Evolutionary conservation across 768 basidiomycete genomes (phyloP).

Genomic region (Gloeopeniophorella convolvens): DNA sequence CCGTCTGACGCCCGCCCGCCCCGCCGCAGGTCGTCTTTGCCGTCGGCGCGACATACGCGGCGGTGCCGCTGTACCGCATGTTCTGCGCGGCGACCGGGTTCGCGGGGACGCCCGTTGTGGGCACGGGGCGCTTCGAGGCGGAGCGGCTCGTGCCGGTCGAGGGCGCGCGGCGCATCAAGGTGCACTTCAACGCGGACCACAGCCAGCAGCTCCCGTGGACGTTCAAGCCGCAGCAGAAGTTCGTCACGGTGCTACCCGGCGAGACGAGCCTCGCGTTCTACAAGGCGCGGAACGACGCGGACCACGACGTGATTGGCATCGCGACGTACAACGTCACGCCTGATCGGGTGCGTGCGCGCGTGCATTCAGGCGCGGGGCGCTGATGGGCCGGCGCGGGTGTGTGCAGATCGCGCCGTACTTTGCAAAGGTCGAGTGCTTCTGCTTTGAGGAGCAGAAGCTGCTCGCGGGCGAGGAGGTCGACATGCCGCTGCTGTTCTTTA

Average conservation of each 20-base stretch:
- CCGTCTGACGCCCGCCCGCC: slow-evolving; percentile 6
- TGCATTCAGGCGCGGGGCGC: background rate
- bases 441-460: slow-evolving; percentile 96
- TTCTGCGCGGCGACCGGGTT: slow-evolving; percentile 98
- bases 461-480: slow-evolving; percentile 95
- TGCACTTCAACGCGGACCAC: slow-evolving; percentile 93
- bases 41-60: slow-evolving; percentile 88
- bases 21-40: slow-evolving; percentile 63
- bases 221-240: slow-evolving; percentile 87
- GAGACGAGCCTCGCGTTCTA: slow-evolving; percentile 97
- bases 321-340: slow-evolving; percentile 99
- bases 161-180: slow-evolving; percentile 70
- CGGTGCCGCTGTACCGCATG: slow-evolving; percentile 94
- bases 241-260: slow-evolving; percentile 85
- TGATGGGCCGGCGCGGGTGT: background rate
- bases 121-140: slow-evolving; percentile 76
- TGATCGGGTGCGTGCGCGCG: slow-evolving; percentile 61
- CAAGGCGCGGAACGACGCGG: slow-evolving; percentile 79
- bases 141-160: slow-evolving; percentile 77
- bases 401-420: slow-evolving; percentile 97
- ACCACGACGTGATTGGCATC: slow-evolving; percentile 92
- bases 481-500: slow-evolving; percentile 97
- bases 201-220: slow-evolving; percentile 88
- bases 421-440: slow-evolving; percentile 99
- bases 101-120: slow-evolving; percentile 88